Conservation (phyloP, 768 basidiomycete genomes). For the Leccinum obscurum region DNA sequence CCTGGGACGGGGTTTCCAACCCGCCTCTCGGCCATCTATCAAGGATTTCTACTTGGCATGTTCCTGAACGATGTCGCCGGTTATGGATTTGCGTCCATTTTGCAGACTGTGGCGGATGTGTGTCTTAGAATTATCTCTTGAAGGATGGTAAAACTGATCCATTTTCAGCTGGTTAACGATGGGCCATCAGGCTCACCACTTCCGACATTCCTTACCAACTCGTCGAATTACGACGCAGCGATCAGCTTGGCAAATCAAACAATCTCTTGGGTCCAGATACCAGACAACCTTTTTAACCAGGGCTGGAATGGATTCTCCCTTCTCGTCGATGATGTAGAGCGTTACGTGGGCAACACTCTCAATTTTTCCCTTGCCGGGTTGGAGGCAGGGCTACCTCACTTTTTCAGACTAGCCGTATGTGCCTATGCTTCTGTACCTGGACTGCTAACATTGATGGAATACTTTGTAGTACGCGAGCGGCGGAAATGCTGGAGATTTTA, state of each 20-base stretch:
- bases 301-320: slow-evolving; percentile 78
- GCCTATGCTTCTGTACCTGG: neutral
- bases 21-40: slow-evolving; percentile 73
- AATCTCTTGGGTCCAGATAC: slow-evolving; percentile 55
- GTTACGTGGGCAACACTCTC: slow-evolving; percentile 66
- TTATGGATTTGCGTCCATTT: slow-evolving; percentile 77
- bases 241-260: slow-evolving; percentile 55
- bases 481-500: slow-evolving; percentile 67
- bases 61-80: slow-evolving; percentile 79
- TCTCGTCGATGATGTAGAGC: slow-evolving; percentile 84
- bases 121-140: slow-evolving; percentile 20
- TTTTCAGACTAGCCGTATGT: slow-evolving; percentile 78
- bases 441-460: slow-evolving; percentile 4
- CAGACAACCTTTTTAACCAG: slow-evolving; percentile 28
- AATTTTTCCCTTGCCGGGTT: slow-evolving; percentile 71
- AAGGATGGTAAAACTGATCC: slow-evolving; percentile 1
- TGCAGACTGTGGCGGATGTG: slow-evolving; percentile 75
- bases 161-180: slow-evolving; percentile 66
- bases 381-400: slow-evolving; percentile 62
- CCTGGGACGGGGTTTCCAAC: slow-evolving; percentile 84
- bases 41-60: slow-evolving; percentile 80
- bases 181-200: slow-evolving; percentile 67
- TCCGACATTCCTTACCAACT: slow-evolving; percentile 72
- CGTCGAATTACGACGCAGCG: slow-evolving; percentile 60
- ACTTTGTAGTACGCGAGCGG: slow-evolving; percentile 46